Conservation (phyloP, 306 rosid genomes). For the Glycine soja region DNA sequence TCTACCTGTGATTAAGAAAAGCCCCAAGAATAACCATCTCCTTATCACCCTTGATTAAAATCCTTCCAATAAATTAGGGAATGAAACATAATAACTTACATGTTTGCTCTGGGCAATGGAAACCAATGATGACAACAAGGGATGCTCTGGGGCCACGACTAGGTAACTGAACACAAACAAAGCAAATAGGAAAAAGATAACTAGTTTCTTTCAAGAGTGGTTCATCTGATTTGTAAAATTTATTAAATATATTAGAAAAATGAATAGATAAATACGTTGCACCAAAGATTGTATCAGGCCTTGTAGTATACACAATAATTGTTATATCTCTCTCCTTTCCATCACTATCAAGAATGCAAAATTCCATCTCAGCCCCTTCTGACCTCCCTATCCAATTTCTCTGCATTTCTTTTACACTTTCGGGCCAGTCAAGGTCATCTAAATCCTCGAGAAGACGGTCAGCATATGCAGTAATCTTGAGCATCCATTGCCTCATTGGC, state of each 20-base stretch:
- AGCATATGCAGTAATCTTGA: conserved; percentile 97
- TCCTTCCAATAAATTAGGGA: conserved; percentile 45
- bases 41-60: conserved; percentile 49
- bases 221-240: conserved; percentile 41
- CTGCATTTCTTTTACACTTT: conserved; percentile 97
- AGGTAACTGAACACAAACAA: conserved; percentile 71
- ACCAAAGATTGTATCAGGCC: conserved; percentile 98
- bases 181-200: conserved; percentile 36
- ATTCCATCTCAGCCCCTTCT: conserved; percentile 95
- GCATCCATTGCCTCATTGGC: conserved; percentile 99
- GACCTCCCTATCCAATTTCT: conserved; percentile 99
- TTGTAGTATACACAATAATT: conserved; percentile 85
- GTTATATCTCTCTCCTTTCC: conserved; percentile 72
- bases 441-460: conserved; percentile 97
- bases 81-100: conserved; percentile 59
- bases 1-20: conserved; percentile 69
- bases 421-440: conserved; percentile 96
- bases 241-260: conserved; percentile 40
- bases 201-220: conserved; percentile 33
- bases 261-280: conserved; percentile 81
- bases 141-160: conserved; percentile 94
- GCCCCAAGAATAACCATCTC: conserved; percentile 51
- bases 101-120: conserved; percentile 65
- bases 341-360: conserved; percentile 69
- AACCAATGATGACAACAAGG: conserved; percentile 68